These are phyloP conservation scores for Jatropha multifida DNA, from an alignment of 441 rosid species.

Conservation along the genomic window DNA sequence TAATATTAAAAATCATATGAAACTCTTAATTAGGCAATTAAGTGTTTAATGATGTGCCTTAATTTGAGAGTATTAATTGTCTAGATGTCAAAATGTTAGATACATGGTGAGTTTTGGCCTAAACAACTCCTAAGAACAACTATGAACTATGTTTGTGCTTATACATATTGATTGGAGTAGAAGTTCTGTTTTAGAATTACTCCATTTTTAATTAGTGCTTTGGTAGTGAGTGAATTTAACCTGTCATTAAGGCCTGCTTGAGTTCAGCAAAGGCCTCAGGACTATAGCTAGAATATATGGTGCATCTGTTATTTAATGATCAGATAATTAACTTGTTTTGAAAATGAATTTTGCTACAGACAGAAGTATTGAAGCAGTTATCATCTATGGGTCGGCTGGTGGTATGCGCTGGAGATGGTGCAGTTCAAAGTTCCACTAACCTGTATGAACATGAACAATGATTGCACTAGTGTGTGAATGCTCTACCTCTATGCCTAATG, in stretches of 20 bases:
- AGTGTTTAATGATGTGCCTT: no score
- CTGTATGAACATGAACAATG: constrained; percentile 51
- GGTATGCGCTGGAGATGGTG: constrained; percentile 89
- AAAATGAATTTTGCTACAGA: constrained; percentile 43
- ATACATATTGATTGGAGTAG: no score
- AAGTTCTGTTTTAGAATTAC: no score
- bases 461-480: constrained; percentile 23
- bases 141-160: no score
- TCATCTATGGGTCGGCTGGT: constrained; percentile 87
- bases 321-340: constrained; percentile 8
- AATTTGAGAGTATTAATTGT: no score
- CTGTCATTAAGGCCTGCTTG: not conserved
- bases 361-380: constrained; percentile 85
- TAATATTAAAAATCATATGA: no score
- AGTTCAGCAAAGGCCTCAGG: not conserved
- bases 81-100: no score
- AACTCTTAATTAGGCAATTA: no score
- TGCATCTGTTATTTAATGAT: not conserved
- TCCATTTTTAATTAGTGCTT: no score
- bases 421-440: constrained; percentile 73
- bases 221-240: no score
- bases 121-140: no score
- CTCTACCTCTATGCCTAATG: not conserved
- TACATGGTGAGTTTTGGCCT: no score
- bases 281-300: not conserved